Percentiles rank a stretch among this genome's conserved stretches.
phyloP scores from a whole-genome alignment of 495 filamentous ascomycete genomes.

The Penicillium goetzii region DNA sequence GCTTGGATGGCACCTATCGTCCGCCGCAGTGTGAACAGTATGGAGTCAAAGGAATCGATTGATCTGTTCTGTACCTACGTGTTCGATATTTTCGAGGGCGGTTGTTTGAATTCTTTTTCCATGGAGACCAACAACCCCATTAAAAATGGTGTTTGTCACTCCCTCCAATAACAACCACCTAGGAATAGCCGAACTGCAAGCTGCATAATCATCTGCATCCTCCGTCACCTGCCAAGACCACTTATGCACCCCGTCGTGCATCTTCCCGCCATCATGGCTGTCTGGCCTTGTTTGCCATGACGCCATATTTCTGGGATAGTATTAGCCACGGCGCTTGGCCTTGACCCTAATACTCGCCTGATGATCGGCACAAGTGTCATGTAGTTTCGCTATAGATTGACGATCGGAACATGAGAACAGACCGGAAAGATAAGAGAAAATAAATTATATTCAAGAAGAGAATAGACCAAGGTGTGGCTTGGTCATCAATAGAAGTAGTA shows the following conservation, averaged over 20 bases:
- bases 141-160: neutral
- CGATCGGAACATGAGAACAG: neutral
- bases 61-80: no score
- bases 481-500: neutral
- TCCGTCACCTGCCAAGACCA: slow-evolving; percentile 3
- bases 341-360: neutral
- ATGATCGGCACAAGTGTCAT: neutral
- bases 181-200: neutral
- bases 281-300: neutral
- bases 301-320: neutral
- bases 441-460: slow-evolving; percentile 6
- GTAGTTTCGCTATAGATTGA: neutral
- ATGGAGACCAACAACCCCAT: neutral
- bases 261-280: neutral
- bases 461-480: neutral
- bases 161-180: neutral
- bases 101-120: no score
- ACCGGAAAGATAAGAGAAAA: no score
- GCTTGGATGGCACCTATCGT: no score
- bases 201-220: neutral
- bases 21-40: no score
- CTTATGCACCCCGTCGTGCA: neutral
- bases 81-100: no score
- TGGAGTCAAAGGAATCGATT: no score
- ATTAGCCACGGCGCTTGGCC: neutral